Conservation (phyloP, 1,284 basidiomycete genomes). For the Mycena sp. region DNA sequence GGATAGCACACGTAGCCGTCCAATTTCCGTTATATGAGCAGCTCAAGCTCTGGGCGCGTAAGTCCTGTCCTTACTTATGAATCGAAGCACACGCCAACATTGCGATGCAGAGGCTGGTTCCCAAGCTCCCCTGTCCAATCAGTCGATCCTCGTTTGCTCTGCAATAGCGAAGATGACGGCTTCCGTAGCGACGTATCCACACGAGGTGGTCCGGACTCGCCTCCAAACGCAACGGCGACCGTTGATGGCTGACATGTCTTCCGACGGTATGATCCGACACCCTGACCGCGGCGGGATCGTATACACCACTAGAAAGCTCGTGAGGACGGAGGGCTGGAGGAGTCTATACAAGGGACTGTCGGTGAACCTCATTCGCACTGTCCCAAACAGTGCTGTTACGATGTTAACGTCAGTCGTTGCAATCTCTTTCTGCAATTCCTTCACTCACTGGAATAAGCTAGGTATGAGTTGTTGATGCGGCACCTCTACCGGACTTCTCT, state of each 20-base stretch:
- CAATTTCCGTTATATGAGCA: conserved; percentile 97
- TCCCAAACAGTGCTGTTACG: conserved; percentile 93
- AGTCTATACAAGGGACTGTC: conserved; percentile 92
- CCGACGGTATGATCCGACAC: conserved; percentile 64
- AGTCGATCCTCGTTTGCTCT: conserved; percentile 86
- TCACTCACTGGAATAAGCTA: conserved; percentile 35
- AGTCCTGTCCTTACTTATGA: conserved; percentile 46
- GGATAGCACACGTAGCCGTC: conserved; percentile 92
- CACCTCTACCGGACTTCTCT: conserved; percentile 49
- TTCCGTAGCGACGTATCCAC: conserved; percentile 93
- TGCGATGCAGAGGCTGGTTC: conserved; percentile 58
- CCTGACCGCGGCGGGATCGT: conserved; percentile 69
- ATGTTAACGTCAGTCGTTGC: conserved; percentile 86
- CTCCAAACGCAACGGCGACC: conserved; percentile 85
- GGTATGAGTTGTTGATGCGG: conserved; percentile 76
- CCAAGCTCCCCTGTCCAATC: conserved; percentile 67
- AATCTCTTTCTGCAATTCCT: conserved; percentile 1
- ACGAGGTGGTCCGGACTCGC: conserved; percentile 94
- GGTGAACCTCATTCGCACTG: conserved; percentile 90
- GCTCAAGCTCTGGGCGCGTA: conserved; percentile 85
- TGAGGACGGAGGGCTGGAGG: conserved; percentile 84
- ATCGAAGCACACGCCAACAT: no score
- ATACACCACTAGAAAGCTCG: conserved; percentile 77
- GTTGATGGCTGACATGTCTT: conserved; percentile 56
- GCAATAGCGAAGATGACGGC: conserved; percentile 94